Evolutionary conservation across 176 grass and related monocot genomes (phyloP).

Genomic region (Rhynchospora pubera): DNA sequence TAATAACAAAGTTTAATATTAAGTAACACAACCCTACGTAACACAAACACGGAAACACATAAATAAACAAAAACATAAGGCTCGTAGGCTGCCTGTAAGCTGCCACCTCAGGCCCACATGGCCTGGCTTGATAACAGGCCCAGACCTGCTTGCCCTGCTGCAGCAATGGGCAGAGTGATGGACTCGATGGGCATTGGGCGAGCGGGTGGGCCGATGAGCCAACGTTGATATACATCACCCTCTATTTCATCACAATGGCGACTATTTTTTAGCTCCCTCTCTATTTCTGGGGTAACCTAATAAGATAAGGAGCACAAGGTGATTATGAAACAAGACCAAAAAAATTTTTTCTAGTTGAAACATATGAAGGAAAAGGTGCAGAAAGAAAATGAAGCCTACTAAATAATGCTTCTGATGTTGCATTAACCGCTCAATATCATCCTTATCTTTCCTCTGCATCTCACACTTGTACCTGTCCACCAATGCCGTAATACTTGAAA

Average conservation of each 20-base stretch:
- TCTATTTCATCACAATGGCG: constrained; percentile 56
- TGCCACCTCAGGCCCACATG: too few species aligned
- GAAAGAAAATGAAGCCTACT: constrained; percentile 24
- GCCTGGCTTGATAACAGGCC: too few species aligned
- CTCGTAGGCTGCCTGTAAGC: too few species aligned
- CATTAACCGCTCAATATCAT: constrained; percentile 46
- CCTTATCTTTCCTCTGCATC: constrained; percentile 66
- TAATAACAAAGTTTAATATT: too few species aligned
- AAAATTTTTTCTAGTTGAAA: background rate
- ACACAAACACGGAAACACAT: too few species aligned
- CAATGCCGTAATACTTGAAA: background rate
- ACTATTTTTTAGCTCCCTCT: constrained; percentile 59
- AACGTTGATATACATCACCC: constrained; percentile 27
- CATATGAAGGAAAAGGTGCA: background rate
- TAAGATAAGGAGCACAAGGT: background rate
- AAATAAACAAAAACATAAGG: too few species aligned
- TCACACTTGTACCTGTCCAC: constrained; percentile 73
- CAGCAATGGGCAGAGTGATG: too few species aligned
- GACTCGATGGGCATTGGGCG: too few species aligned
- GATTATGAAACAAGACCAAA: background rate
- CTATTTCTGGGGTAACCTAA: constrained; percentile 90
- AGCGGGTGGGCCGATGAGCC: too few species aligned
- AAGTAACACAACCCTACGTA: too few species aligned
- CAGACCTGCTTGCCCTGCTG: too few species aligned
- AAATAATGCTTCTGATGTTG: constrained; percentile 93